Evolutionary conservation across 2,329 filamentous ascomycete species (phyloP).

Genomic region (Fusarium chlamydosporum): DNA sequence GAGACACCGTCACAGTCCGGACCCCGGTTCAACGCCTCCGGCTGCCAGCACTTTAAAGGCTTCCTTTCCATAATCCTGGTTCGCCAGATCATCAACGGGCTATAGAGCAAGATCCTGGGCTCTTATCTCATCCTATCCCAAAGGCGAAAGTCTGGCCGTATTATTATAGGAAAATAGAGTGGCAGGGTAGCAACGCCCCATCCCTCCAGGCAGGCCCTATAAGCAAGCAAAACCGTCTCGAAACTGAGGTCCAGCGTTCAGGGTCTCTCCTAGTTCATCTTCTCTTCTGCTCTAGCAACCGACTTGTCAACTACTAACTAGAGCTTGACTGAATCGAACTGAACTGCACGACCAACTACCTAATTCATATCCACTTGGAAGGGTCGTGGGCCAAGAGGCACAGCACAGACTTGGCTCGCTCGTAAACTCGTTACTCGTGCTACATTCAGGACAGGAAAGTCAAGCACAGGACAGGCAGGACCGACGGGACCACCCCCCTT

Average conservation of each 20-base stretch:
- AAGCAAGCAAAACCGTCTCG: constrained; percentile 27
- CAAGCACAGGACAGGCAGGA: not conserved
- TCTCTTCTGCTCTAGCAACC: constrained; percentile 26
- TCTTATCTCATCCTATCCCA: constrained; percentile 22
- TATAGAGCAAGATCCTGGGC: constrained; percentile 23
- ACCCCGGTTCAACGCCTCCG: constrained; percentile 18
- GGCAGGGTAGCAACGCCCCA: constrained; percentile 30
- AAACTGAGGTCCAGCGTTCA: constrained; percentile 14
- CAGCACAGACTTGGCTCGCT: constrained; percentile 27
- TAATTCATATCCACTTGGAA: constrained; percentile 23
- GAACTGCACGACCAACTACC: constrained; percentile 28
- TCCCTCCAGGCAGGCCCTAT: constrained; percentile 13
- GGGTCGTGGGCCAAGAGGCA: constrained; percentile 21
- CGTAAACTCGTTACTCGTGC: constrained; percentile 34
- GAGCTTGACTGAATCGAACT: constrained; percentile 2
- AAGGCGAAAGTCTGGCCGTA: constrained; percentile 17
- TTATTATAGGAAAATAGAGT: constrained; percentile 27
- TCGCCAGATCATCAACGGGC: constrained; percentile 20
- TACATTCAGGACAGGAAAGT: constrained; percentile 19
- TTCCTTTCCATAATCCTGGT: constrained; percentile 30
- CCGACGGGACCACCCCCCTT: constrained; percentile 24
- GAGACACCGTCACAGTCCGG: constrained; percentile 38
- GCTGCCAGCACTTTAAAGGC: constrained; percentile 44
- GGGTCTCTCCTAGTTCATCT: constrained; percentile 15
- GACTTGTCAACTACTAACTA: constrained; percentile 2